These are phyloP conservation scores for Leccinum barrowsii DNA, from an alignment of 768 basidiomycete species.

Conservation along the genomic window DNA sequence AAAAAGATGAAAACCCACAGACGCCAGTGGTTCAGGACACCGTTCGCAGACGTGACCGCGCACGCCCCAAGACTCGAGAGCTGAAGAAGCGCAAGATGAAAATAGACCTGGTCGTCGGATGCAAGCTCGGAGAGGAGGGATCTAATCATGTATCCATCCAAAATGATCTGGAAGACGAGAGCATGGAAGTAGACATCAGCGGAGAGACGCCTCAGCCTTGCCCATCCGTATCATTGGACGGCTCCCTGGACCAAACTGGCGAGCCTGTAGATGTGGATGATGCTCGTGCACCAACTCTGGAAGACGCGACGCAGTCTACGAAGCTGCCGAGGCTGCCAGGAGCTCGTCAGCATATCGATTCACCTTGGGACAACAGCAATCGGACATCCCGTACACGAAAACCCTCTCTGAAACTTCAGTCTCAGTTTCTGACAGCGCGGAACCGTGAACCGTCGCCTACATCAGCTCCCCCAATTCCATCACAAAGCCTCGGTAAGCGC, in stretches of 20 bases:
- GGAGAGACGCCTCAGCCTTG: conserved; percentile 30
- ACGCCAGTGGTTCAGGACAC: conserved; percentile 14
- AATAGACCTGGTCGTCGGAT: conserved; percentile 31
- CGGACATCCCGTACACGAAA: conserved; percentile 27
- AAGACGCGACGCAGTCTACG: neutral
- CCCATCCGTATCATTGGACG: conserved; percentile 17
- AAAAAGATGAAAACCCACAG: conserved; percentile 17
- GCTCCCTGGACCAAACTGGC: conserved; percentile 2
- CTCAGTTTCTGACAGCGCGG: conserved; percentile 10
- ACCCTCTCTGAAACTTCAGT: conserved; percentile 30
- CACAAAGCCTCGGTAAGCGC: conserved; percentile 26
- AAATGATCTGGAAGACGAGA: conserved; percentile 58
- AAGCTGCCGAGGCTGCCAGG: conserved; percentile 5
- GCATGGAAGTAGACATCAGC: conserved; percentile 55
- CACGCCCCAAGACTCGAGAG: conserved; percentile 52
- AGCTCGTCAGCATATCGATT: conserved; percentile 1
- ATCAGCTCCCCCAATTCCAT: conserved; percentile 10
- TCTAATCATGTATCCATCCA: conserved; percentile 50
- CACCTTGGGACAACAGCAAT: conserved; percentile 7
- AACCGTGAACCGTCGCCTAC: conserved; percentile 8
- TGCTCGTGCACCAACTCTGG: neutral
- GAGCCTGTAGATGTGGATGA: conserved; percentile 17
- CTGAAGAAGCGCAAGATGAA: conserved; percentile 51
- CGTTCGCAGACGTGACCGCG: conserved; percentile 36
- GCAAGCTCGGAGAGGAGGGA: conserved; percentile 27